Evolutionary conservation across 225 moss, liverwort and hornwort species (phyloP).

Genomic region (Antitrichia curtipendula): DNA sequence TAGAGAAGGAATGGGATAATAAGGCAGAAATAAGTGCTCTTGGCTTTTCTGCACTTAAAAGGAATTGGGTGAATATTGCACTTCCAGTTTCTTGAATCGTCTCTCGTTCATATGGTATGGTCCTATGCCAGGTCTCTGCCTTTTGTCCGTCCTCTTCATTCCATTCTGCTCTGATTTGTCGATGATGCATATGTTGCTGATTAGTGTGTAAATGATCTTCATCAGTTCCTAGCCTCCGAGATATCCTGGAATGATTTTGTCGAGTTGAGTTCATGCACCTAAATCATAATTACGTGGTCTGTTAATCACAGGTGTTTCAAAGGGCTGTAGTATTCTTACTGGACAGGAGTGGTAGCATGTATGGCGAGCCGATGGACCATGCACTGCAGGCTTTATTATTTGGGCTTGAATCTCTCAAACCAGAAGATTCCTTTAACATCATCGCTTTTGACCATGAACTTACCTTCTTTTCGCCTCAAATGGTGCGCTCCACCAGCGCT

Average conservation of each 20-base stretch:
- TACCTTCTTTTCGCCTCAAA: constrained; percentile 35
- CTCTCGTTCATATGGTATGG: background rate
- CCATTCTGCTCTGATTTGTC: background rate
- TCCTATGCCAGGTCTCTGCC: too few species aligned
- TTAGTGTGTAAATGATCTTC: background rate
- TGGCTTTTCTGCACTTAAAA: background rate
- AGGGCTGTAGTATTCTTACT: constrained; percentile 62
- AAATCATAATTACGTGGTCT: background rate
- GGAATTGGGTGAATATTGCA: background rate
- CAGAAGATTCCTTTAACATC: constrained; percentile 55
- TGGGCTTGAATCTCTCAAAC: constrained; percentile 37
- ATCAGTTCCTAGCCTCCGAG: background rate
- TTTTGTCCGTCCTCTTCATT: background rate
- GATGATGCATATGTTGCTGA: background rate
- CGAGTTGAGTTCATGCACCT: background rate
- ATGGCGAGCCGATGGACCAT: constrained; percentile 54
- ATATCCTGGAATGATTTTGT: background rate
- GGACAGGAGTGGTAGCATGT: constrained; percentile 78
- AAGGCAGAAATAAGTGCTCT: background rate
- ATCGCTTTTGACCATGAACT: constrained; percentile 65
- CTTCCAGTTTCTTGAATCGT: background rate
- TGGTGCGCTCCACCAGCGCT: constrained; percentile 17
- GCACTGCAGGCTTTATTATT: constrained; percentile 54
- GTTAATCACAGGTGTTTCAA: constrained; percentile 40
- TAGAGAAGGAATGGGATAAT: background rate